A percentile compares a stretch with the other conserved stretches of the same genome.
phyloP scores from a whole-genome alignment of 2,329 filamentous ascomycete genomes.

The Coniochaeta hoffmannii region DNA sequence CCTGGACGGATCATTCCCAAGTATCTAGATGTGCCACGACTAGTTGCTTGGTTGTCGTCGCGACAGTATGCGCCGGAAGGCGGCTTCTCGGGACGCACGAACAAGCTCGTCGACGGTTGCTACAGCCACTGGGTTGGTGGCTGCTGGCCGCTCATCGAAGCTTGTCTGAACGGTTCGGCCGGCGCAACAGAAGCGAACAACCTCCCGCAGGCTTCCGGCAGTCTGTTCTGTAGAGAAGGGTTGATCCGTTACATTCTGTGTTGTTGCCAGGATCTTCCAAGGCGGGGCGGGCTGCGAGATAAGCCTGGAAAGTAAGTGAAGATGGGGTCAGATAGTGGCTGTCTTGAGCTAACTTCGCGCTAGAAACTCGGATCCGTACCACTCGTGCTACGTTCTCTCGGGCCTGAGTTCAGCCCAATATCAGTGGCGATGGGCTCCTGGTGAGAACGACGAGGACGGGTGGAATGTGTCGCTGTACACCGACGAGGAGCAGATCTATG shows the following conservation, averaged over 20 bases:
- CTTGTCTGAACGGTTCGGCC: slow-evolving; percentile 47
- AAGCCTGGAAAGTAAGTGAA: slow-evolving; percentile 78
- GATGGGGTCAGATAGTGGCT: slow-evolving; percentile 5
- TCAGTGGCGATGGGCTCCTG: slow-evolving; percentile 39
- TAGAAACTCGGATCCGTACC: slow-evolving; percentile 78
- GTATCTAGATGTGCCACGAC: slow-evolving; percentile 69
- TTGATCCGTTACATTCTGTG: slow-evolving; percentile 82
- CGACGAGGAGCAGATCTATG: slow-evolving; percentile 55
- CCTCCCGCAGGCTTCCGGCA: slow-evolving; percentile 27
- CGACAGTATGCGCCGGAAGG: slow-evolving; percentile 88
- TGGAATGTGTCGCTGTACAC: slow-evolving; percentile 42
- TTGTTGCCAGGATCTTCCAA: slow-evolving; percentile 71
- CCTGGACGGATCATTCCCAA: slow-evolving; percentile 67
- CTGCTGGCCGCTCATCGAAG: slow-evolving; percentile 88
- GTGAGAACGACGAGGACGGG: slow-evolving; percentile 23
- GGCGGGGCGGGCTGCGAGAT: slow-evolving; percentile 76
- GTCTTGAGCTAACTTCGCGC: slow-evolving; percentile 3
- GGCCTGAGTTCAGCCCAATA: slow-evolving; percentile 81
- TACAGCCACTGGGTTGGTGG: slow-evolving; percentile 97
- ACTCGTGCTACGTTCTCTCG: slow-evolving; percentile 85
- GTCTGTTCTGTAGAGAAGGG: slow-evolving; percentile 74
- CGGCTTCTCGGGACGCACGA: slow-evolving; percentile 87
- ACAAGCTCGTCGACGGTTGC: slow-evolving; percentile 96
- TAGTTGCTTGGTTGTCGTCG: slow-evolving; percentile 82
- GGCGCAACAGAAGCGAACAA: slow-evolving; percentile 15